A percentile compares a stretch with the other conserved stretches of the same genome.
Evolutionary conservation across 177 flowering plant genomes (phyloP).

Genomic region (Vitis hybrid): DNA sequence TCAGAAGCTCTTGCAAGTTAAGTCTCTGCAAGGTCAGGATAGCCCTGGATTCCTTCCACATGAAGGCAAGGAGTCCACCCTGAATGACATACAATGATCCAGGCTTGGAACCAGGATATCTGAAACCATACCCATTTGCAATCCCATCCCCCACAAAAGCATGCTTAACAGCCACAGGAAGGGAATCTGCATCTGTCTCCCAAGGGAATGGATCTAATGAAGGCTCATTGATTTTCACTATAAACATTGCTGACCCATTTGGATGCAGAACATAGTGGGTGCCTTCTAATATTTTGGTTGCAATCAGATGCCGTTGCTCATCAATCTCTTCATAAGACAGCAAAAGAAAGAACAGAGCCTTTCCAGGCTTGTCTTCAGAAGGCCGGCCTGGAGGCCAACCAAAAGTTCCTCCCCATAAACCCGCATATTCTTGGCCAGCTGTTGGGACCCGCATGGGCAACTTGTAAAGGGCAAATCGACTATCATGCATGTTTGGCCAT

Average conservation of each 20-base stretch:
- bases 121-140: constrained; percentile 92
- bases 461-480: constrained; percentile 83
- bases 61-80: constrained; percentile 72
- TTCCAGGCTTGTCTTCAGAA: constrained; percentile 83
- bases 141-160: constrained; percentile 85
- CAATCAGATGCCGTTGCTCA: constrained; percentile 59
- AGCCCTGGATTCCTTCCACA: constrained; percentile 81
- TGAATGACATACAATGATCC: constrained; percentile 76
- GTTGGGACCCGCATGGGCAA: constrained; percentile 52
- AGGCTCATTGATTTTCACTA: constrained; percentile 66
- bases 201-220: constrained; percentile 73
- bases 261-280: constrained; percentile 95
- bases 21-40: constrained; percentile 84
- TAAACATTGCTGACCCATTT: constrained; percentile 96
- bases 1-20: constrained; percentile 66
- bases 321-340: constrained; percentile 80
- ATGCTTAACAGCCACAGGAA: constrained; percentile 39
- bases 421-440: constrained; percentile 65
- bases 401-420: constrained; percentile 92
- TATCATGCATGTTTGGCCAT: constrained; percentile 92
- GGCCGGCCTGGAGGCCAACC: constrained; percentile 94
- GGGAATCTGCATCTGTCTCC: constrained; percentile 50
- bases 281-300: constrained; percentile 93
- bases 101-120: constrained; percentile 94
- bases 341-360: constrained; percentile 81